Evolutionary conservation across 2,329 filamentous ascomycete species (phyloP).

Genomic region (Pestalotiopsis sp.): DNA sequence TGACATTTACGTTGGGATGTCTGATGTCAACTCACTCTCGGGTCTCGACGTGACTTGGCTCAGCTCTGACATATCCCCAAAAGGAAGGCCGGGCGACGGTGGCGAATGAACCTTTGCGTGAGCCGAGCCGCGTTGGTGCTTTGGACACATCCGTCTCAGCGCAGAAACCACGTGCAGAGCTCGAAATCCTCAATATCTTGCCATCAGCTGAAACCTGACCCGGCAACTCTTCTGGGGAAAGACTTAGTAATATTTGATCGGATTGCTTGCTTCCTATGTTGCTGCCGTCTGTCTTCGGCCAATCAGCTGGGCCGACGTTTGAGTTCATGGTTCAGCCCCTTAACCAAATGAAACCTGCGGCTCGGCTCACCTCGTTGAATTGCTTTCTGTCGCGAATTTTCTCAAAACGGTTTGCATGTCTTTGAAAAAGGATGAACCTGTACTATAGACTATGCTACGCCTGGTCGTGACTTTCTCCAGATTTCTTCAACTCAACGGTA

Average conservation of each 20-base stretch:
- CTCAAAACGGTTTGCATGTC: neutral
- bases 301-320: neutral
- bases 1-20: neutral
- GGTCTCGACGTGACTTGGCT: neutral
- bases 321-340: neutral
- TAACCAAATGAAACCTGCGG: neutral
- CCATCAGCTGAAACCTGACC: neutral
- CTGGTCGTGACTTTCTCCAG: neutral
- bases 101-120: neutral
- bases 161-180: neutral
- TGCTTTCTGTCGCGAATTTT: neutral
- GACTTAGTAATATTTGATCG: neutral
- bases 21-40: neutral
- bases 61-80: neutral
- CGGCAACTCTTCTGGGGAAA: neutral
- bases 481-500: neutral
- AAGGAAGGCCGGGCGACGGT: neutral
- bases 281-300: neutral
- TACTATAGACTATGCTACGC: neutral
- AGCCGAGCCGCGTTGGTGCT: neutral
- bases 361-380: neutral
- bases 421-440: neutral
- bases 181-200: neutral
- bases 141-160: neutral
- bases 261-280: neutral